phyloP scores from a whole-genome alignment of 2,329 filamentous ascomycete genomes.

The Colletotrichum siamense region DNA sequence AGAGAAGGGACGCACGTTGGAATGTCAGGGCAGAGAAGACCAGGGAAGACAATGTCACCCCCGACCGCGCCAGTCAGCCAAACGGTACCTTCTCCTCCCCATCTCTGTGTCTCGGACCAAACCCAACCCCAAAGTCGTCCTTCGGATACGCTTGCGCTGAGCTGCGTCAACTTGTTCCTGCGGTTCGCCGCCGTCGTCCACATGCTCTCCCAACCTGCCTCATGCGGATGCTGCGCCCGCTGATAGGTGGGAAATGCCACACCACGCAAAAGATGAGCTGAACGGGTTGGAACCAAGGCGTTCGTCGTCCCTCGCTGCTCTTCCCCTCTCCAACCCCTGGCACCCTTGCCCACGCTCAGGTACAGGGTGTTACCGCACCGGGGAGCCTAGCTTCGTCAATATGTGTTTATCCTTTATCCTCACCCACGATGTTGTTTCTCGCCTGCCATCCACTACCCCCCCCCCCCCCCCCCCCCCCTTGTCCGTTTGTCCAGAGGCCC shows the following conservation, averaged over 20 bases:
- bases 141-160: not conserved
- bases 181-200: conserved; percentile 13
- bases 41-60: not conserved
- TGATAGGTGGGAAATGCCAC: conserved; percentile 32
- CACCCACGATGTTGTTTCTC: not conserved
- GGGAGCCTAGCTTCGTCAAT: conserved; percentile 5
- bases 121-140: not conserved
- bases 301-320: not conserved
- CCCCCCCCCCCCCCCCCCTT: conserved; percentile 1
- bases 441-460: not conserved
- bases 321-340: not conserved
- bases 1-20: not conserved
- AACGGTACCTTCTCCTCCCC: not conserved
- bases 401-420: not conserved
- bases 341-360: conserved; percentile 20
- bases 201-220: conserved; percentile 28
- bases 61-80: not conserved
- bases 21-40: not conserved
- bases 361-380: conserved; percentile 13
- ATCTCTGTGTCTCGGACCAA: not conserved
- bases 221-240: conserved; percentile 28
- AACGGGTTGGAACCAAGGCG: conserved; percentile 1
- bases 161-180: conserved; percentile 8
- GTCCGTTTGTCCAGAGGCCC: conserved; percentile 3
- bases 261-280: conserved; percentile 7